These are phyloP conservation scores for Boletus eberwhitei DNA, from an alignment of 768 basidiomycete genomes.

Conservation along the genomic window DNA sequence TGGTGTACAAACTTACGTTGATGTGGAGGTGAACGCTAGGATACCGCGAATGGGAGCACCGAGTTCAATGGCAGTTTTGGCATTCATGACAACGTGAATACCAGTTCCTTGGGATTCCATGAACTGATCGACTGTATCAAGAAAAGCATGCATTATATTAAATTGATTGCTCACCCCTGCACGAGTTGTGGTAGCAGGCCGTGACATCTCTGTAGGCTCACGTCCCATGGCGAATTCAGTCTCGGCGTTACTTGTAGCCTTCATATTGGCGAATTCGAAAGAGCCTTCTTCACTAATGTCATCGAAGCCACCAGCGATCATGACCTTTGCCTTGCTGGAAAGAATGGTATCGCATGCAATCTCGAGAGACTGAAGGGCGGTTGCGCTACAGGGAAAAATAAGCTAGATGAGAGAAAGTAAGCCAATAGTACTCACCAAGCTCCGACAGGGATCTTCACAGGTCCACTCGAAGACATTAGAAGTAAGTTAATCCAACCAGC, in stretches of 20 bases:
- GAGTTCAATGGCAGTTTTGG: slow-evolving; percentile 91
- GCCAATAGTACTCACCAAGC: slow-evolving; percentile 66
- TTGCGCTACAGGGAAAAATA: slow-evolving; percentile 56
- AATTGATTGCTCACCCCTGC: slow-evolving; percentile 63
- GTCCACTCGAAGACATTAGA: slow-evolving; percentile 92
- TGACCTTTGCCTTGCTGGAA: slow-evolving; percentile 96
- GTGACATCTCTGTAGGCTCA: slow-evolving; percentile 98
- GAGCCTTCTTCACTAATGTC: slow-evolving; percentile 98
- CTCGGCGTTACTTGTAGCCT: slow-evolving; percentile 95
- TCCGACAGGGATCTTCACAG: slow-evolving; percentile 98
- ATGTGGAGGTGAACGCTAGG: slow-evolving; percentile 94
- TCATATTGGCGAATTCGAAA: slow-evolving; percentile 99
- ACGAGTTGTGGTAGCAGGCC: slow-evolving; percentile 94
- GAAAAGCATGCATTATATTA: not conserved
- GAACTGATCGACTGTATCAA: slow-evolving; percentile 47
- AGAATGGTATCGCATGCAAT: slow-evolving; percentile 96
- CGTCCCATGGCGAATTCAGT: slow-evolving; percentile 99
- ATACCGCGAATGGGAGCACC: slow-evolving; percentile 93
- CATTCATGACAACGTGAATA: slow-evolving; percentile 96
- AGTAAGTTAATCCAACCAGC: slow-evolving; percentile 98
- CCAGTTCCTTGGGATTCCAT: slow-evolving; percentile 98
- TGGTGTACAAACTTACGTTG: slow-evolving; percentile 60
- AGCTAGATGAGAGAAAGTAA: not conserved
- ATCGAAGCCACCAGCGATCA: slow-evolving; percentile 99
- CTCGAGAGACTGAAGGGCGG: slow-evolving; percentile 95